These are phyloP conservation scores for Fusarium nematophilum DNA, from an alignment of 2,329 filamentous ascomycete species.

Conservation along the genomic window DNA sequence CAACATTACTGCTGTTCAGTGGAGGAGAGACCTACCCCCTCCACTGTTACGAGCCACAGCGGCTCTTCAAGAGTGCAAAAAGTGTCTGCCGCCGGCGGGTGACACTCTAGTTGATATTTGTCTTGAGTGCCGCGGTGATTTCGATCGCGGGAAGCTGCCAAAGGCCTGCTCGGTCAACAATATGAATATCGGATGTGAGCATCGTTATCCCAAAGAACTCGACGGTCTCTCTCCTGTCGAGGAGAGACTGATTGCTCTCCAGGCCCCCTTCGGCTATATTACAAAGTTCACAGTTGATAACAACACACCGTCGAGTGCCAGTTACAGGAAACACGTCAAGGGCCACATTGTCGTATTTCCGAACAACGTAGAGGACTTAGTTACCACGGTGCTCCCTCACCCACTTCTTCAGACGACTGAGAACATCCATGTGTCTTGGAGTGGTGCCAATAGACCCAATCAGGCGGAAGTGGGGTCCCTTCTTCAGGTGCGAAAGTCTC, in stretches of 20 bases:
- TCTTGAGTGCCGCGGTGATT: neutral
- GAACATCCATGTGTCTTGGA: constrained; percentile 22
- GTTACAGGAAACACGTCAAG: constrained; percentile 20
- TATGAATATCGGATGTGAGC: constrained; percentile 4
- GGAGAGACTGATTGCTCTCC: constrained; percentile 7
- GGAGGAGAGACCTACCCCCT: constrained; percentile 3
- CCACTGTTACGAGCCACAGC: constrained; percentile 4
- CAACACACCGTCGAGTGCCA: neutral
- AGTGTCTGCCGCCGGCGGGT: neutral
- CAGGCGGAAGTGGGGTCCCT: constrained; percentile 5
- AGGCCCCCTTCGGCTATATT: constrained; percentile 18
- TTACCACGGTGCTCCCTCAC: constrained; percentile 13
- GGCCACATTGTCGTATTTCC: constrained; percentile 20
- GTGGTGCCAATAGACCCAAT: constrained; percentile 1
- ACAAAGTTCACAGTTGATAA: constrained; percentile 18
- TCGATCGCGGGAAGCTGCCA: constrained; percentile 9
- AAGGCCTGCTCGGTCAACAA: constrained; percentile 17
- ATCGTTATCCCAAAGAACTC: neutral
- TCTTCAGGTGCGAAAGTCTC: constrained; percentile 13
- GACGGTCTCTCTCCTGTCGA: constrained; percentile 21
- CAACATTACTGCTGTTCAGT: constrained; percentile 6
- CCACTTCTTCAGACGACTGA: constrained; percentile 6
- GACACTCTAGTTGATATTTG: constrained; percentile 4
- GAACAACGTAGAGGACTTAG: constrained; percentile 23
- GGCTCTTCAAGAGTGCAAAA: constrained; percentile 3